Percentiles rank a stretch among this genome's conserved stretches.
Conservation (phyloP, 306 rosid species). For the Citrullus mucosospermus region DNA sequence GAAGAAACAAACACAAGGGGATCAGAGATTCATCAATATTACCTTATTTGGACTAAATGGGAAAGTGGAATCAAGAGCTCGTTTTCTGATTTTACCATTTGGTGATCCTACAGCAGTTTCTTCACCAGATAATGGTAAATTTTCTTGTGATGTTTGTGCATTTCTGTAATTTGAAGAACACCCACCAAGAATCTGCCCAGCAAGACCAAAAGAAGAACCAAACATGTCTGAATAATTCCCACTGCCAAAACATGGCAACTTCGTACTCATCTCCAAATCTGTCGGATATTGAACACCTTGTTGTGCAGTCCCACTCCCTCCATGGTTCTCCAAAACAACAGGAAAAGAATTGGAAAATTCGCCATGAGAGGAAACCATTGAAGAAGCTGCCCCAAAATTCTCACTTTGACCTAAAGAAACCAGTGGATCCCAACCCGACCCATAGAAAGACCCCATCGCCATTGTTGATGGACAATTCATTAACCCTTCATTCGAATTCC, state of each 20-base stretch:
- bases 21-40: not conserved
- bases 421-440: slow-evolving; percentile 86
- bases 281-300: slow-evolving; percentile 38
- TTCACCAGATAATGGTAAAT: slow-evolving; percentile 33
- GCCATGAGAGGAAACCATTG: slow-evolving; percentile 10
- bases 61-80: slow-evolving; percentile 44
- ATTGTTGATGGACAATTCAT: slow-evolving; percentile 34
- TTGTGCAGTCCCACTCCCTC: not conserved
- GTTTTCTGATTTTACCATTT: slow-evolving; percentile 55
- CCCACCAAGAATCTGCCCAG: slow-evolving; percentile 29
- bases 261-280: slow-evolving; percentile 52
- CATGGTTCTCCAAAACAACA: not conserved
- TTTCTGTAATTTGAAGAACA: slow-evolving; percentile 46
- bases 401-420: slow-evolving; percentile 15
- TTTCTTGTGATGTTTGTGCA: slow-evolving; percentile 37
- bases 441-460: slow-evolving; percentile 51
- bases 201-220: slow-evolving; percentile 44
- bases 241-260: slow-evolving; percentile 58
- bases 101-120: slow-evolving; percentile 37
- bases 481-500: slow-evolving; percentile 35
- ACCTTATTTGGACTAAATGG: slow-evolving; percentile 59
- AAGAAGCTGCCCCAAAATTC: not conserved
- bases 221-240: slow-evolving; percentile 70
- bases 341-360: slow-evolving; percentile 4
- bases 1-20: not conserved